These are phyloP conservation scores for Triadica sebifera DNA, from an alignment of 345 rosid species.

Conservation along the genomic window DNA sequence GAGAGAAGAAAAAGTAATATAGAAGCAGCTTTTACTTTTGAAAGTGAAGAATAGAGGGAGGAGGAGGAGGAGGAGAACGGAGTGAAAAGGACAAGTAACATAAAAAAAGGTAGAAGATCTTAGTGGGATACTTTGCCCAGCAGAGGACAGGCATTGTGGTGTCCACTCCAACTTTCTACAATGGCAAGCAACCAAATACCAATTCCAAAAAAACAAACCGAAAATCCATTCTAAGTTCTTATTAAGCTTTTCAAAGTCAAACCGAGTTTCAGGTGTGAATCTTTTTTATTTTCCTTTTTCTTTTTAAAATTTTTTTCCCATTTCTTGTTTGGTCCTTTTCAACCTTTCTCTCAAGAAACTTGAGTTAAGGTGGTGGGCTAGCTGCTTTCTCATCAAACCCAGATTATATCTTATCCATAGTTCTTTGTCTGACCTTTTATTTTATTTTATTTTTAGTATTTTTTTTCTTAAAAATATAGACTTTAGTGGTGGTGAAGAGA, in stretches of 20 bases:
- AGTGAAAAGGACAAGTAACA: constrained; percentile 31
- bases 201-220: too few species aligned
- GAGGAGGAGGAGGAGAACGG: constrained; percentile 10
- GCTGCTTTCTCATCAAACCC: constrained; percentile 8
- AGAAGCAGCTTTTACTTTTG: constrained; percentile 39
- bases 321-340: background rate
- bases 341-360: constrained; percentile 15
- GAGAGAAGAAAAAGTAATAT: constrained; percentile 21
- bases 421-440: constrained; percentile 13
- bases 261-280: constrained; percentile 32
- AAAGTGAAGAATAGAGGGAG: constrained; percentile 27
- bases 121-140: constrained; percentile 68
- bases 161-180: constrained; percentile 43
- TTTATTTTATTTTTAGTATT: too few species aligned
- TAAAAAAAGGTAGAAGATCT: constrained; percentile 37
- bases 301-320: background rate
- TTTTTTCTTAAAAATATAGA: background rate
- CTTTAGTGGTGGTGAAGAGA: constrained; percentile 11
- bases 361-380: constrained; percentile 21
- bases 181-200: constrained; percentile 24
- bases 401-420: constrained; percentile 5
- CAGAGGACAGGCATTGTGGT: constrained; percentile 49
- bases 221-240: background rate
- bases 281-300: constrained; percentile 21
- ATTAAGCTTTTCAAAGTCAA: constrained; percentile 37